Evolutionary conservation across 2,329 filamentous ascomycete species (phyloP).

Genomic region (Simplicillium aogashimaense): DNA sequence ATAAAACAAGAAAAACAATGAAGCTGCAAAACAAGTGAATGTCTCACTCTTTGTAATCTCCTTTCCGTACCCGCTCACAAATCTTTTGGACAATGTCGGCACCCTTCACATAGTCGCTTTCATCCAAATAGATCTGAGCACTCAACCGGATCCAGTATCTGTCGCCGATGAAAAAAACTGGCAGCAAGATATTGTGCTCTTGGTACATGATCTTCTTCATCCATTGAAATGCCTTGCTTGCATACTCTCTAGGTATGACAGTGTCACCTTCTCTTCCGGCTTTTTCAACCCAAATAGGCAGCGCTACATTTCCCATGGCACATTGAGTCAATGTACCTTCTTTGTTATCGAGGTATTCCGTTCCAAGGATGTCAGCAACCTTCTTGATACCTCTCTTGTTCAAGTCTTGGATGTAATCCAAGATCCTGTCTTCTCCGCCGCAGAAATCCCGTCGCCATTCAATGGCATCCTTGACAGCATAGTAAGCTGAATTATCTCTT

Average conservation of each 20-base stretch:
- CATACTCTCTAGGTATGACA: slow-evolving; percentile 20
- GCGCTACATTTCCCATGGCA: slow-evolving; percentile 60
- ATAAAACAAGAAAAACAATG: too few species aligned
- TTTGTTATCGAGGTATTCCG: slow-evolving; percentile 60
- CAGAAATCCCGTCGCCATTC: slow-evolving; percentile 58
- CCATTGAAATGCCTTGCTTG: slow-evolving; percentile 41
- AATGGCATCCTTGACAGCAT: slow-evolving; percentile 63
- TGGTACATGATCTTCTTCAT: slow-evolving; percentile 41
- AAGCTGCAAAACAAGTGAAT: neutral
- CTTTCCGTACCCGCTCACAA: slow-evolving; percentile 27
- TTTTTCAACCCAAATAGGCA: slow-evolving; percentile 47
- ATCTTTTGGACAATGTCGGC: slow-evolving; percentile 46
- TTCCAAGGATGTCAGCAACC: slow-evolving; percentile 55
- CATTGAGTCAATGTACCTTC: slow-evolving; percentile 53
- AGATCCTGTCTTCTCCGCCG: slow-evolving; percentile 64
- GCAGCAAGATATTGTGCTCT: slow-evolving; percentile 63
- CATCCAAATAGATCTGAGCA: slow-evolving; percentile 76
- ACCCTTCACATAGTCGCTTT: slow-evolving; percentile 66
- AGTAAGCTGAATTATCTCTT: slow-evolving; percentile 59
- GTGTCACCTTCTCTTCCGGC: slow-evolving; percentile 12
- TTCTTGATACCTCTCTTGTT: slow-evolving; percentile 52
- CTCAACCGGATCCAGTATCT: slow-evolving; percentile 65
- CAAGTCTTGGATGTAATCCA: slow-evolving; percentile 51
- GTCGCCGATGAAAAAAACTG: slow-evolving; percentile 49
- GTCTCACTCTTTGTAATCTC: slow-evolving; percentile 15